These are phyloP conservation scores for Chalaropsis ovoidea DNA, from an alignment of 2,329 filamentous ascomycete species.

Conservation along the genomic window DNA sequence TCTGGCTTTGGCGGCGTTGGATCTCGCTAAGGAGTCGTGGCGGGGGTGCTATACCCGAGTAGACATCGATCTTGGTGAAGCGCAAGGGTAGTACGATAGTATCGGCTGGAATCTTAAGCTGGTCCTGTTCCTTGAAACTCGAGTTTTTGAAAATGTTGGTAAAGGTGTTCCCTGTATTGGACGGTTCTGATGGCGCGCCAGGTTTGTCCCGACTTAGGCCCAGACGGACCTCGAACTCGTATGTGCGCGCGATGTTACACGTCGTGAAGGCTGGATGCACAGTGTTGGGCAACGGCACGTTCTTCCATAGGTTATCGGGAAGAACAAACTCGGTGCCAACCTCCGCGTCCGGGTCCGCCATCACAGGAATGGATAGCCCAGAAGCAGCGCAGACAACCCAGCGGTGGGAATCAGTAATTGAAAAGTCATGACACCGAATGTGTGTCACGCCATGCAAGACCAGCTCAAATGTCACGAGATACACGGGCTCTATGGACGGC, in stretches of 20 bases:
- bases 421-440: slow-evolving; percentile 66
- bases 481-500: slow-evolving; percentile 58
- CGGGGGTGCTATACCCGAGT: slow-evolving; percentile 77
- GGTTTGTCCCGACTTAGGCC: slow-evolving; percentile 63
- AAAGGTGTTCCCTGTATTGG: background rate
- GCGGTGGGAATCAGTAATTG: slow-evolving; percentile 56
- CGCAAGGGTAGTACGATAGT: slow-evolving; percentile 67
- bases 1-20: slow-evolving; percentile 4
- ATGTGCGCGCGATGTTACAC: slow-evolving; percentile 74
- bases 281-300: slow-evolving; percentile 64
- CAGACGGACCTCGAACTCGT: slow-evolving; percentile 73
- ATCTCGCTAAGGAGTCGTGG: slow-evolving; percentile 49
- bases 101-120: slow-evolving; percentile 43
- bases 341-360: slow-evolving; percentile 43
- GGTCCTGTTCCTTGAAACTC: slow-evolving; percentile 28
- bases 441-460: slow-evolving; percentile 70
- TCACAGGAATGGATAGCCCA: slow-evolving; percentile 62
- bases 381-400: slow-evolving; percentile 66
- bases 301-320: slow-evolving; percentile 62
- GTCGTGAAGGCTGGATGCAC: slow-evolving; percentile 78
- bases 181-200: background rate
- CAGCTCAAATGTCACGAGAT: slow-evolving; percentile 69
- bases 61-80: slow-evolving; percentile 65
- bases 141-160: slow-evolving; percentile 16
- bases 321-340: slow-evolving; percentile 59